A percentile compares a stretch with the other conserved stretches of the same genome.
Conservation (phyloP, 441 rosid species). For the Geranium incanum region DNA sequence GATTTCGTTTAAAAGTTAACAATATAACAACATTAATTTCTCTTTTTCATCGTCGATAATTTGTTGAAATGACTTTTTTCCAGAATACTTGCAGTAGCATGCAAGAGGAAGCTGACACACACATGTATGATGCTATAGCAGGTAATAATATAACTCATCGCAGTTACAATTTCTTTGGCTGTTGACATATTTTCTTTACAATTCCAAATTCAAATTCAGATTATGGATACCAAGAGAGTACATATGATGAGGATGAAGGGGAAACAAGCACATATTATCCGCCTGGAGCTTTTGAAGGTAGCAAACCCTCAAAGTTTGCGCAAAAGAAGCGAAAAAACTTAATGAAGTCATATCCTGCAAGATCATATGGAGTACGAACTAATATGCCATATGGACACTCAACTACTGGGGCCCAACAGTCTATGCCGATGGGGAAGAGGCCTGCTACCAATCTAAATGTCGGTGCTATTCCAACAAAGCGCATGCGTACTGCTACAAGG, state of each 20-base stretch:
- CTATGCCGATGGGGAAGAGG: conserved; percentile 55
- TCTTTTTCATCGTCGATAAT: conserved; percentile 14
- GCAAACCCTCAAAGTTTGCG: conserved; percentile 43
- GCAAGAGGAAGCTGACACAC: conserved; percentile 88
- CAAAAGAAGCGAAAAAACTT: conserved; percentile 61
- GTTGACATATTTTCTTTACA: conserved; percentile 23
- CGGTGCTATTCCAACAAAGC: conserved; percentile 79
- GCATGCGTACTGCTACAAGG: conserved; percentile 88
- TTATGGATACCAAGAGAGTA: conserved; percentile 46
- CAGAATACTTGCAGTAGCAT: conserved; percentile 72
- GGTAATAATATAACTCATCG: conserved; percentile 40
- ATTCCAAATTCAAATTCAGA: conserved; percentile 37
- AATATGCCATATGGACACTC: conserved; percentile 50
- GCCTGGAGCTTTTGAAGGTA: conserved; percentile 55
- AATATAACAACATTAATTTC: conserved; percentile 8
- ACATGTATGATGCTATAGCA: conserved; percentile 56
- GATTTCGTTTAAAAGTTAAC: neutral
- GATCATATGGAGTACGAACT: conserved; percentile 58
- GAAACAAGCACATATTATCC: conserved; percentile 71
- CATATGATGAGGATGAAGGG: conserved; percentile 82
- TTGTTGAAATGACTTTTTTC: conserved; percentile 10
- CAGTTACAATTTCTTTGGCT: conserved; percentile 21
- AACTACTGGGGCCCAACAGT: conserved; percentile 44
- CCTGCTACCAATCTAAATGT: conserved; percentile 49
- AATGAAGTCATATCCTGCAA: conserved; percentile 42